phyloP scores from a whole-genome alignment of 345 rosid species.

The Mallotus nudiflorus region DNA sequence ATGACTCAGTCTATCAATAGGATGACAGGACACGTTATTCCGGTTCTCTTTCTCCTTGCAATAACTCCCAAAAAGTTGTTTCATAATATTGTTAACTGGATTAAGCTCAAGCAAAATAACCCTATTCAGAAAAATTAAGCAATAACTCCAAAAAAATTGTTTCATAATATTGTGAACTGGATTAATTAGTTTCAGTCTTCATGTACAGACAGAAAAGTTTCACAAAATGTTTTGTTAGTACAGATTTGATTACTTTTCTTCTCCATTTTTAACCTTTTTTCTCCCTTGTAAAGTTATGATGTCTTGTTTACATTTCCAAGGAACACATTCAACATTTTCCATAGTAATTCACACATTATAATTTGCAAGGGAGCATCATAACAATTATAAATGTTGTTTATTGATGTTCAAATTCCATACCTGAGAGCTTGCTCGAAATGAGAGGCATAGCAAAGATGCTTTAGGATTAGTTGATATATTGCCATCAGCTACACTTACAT shows the following conservation, averaged over 20 bases:
- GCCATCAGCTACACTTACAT: constrained; percentile 29
- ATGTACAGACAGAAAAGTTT: background rate
- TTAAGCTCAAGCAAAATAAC: no score
- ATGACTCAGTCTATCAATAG: no score
- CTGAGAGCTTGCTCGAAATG: constrained; percentile 86
- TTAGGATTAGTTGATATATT: constrained; percentile 39
- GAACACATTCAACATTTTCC: background rate
- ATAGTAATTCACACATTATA: background rate
- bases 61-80: no score
- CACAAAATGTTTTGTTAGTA: background rate
- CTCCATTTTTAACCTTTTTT: background rate
- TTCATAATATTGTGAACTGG: no score
- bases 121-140: no score
- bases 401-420: constrained; percentile 30
- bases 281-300: background rate
- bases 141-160: no score
- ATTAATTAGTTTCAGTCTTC: background rate
- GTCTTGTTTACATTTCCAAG: background rate
- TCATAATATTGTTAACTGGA: no score
- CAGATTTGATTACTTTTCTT: background rate
- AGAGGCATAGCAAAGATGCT: constrained; percentile 70
- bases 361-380: background rate
- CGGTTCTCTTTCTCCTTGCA: no score
- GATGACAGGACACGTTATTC: no score
- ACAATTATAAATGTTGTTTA: background rate